Evolutionary conservation across 2,329 filamentous ascomycete species (phyloP).

Genomic region (Gnomoniopsis smithogilvyi): DNA sequence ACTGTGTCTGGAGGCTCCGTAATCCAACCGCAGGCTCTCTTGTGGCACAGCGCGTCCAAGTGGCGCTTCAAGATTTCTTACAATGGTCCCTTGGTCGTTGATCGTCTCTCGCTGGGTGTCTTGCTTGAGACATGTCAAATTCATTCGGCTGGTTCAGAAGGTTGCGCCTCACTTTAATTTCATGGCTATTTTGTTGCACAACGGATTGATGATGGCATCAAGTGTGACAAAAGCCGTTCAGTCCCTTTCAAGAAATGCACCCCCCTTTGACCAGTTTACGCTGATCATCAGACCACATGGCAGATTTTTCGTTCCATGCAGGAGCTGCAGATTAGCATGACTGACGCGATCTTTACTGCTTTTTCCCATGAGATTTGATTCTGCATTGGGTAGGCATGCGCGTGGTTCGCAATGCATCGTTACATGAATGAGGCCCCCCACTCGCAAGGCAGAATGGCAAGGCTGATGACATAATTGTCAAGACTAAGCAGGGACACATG

Average conservation of each 20-base stretch:
- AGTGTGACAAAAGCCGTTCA: not conserved
- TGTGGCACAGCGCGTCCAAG: not conserved
- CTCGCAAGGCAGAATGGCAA: not conserved
- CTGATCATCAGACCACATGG: not conserved
- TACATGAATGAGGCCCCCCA: not conserved
- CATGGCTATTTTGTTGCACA: not conserved
- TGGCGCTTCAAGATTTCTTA: not conserved
- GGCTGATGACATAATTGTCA: not conserved
- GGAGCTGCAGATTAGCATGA: conserved; percentile 4
- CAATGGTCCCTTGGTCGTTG: conserved; percentile 5
- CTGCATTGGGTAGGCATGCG: too few species aligned
- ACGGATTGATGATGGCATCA: not conserved
- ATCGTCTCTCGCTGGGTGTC: too few species aligned
- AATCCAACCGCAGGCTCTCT: too few species aligned
- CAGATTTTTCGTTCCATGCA: not conserved
- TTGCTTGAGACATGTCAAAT: conserved; percentile 13
- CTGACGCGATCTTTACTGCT: not conserved
- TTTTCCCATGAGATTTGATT: not conserved
- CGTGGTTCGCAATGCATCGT: not conserved
- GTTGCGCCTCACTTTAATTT: conserved; percentile 13
- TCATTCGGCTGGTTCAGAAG: conserved; percentile 6
- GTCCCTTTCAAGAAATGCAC: too few species aligned
- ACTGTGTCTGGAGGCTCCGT: too few species aligned
- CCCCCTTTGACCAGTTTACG: too few species aligned
- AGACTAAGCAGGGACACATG: not conserved